These are phyloP conservation scores for Annona cherimola DNA, from an alignment of 164 flowering plant genomes.

Conservation along the genomic window DNA sequence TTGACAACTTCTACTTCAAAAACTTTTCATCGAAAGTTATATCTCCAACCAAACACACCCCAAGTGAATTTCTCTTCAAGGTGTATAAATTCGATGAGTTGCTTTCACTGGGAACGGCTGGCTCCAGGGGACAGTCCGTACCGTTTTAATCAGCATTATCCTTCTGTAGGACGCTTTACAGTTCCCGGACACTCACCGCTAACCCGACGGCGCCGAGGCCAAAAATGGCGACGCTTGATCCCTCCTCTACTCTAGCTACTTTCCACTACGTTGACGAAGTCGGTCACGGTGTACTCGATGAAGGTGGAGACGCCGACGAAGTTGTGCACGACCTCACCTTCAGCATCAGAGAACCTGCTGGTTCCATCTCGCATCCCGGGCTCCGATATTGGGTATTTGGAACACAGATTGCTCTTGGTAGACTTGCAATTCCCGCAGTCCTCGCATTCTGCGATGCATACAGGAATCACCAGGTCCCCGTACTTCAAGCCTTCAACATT, in stretches of 20 bases:
- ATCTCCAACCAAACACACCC: too few species aligned
- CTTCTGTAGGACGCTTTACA: too few species aligned
- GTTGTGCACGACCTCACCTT: conserved; percentile 36
- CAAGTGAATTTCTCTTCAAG: too few species aligned
- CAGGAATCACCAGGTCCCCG: conserved; percentile 59
- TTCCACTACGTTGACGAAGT: conserved; percentile 45
- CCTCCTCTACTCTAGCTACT: conserved; percentile 45
- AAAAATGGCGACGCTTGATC: conserved; percentile 57
- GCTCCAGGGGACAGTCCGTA: too few species aligned
- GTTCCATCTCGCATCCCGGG: conserved; percentile 46
- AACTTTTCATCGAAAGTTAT: too few species aligned
- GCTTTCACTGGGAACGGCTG: too few species aligned
- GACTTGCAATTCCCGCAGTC: conserved; percentile 59
- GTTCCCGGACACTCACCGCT: conserved; percentile 33
- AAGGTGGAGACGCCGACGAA: conserved; percentile 53
- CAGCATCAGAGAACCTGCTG: conserved; percentile 36
- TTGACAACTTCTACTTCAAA: too few species aligned
- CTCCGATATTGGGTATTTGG: conserved; percentile 8
- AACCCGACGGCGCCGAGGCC: conserved; percentile 70
- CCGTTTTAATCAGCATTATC: too few species aligned
- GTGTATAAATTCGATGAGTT: too few species aligned
- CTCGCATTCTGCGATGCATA: conserved; percentile 40
- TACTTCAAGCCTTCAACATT: conserved; percentile 43
- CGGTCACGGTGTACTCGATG: conserved; percentile 58
- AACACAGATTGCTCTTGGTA: conserved; percentile 45